Evolutionary conservation across 1,284 basidiomycete genomes (phyloP).

Genomic region (Cystobasidium slooffiae): DNA sequence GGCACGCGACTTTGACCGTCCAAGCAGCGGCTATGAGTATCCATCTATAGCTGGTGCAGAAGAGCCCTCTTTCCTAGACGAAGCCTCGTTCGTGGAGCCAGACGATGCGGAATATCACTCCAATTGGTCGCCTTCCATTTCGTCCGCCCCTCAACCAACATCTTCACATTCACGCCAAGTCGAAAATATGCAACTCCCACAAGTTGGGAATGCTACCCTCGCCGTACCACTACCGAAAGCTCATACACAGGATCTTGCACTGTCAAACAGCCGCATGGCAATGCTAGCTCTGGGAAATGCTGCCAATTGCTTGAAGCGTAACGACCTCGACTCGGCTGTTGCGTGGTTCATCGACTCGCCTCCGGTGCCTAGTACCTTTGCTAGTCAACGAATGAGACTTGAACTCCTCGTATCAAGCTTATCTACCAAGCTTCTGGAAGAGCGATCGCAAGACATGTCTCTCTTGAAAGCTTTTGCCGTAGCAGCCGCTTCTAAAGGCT

Average conservation of each 20-base stretch:
- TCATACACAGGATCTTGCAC: neutral
- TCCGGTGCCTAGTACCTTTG: neutral
- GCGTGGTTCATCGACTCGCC: conserved; percentile 29
- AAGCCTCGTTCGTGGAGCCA: conserved; percentile 33
- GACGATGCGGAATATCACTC: conserved; percentile 19
- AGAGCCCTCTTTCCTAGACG: neutral
- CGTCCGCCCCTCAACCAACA: neutral
- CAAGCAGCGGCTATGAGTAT: conserved; percentile 26
- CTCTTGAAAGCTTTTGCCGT: conserved; percentile 11
- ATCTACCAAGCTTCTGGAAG: conserved; percentile 4
- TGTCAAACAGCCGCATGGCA: neutral
- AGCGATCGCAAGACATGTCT: conserved; percentile 13
- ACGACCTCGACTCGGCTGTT: conserved; percentile 17
- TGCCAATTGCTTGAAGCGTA: conserved; percentile 22
- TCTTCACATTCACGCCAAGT: neutral
- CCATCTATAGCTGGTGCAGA: conserved; percentile 16
- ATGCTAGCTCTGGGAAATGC: conserved; percentile 2
- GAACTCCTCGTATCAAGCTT: neutral
- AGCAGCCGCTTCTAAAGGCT: conserved; percentile 22
- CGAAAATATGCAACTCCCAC: neutral
- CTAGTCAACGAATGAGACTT: neutral
- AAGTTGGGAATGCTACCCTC: neutral
- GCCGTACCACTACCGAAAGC: neutral
- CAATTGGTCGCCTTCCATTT: neutral
- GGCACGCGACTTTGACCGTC: conserved; percentile 43